Base-by-base conservation (phyloP, 1,284 basidiomycete genomes). In the Irpex lacteus region DNA sequence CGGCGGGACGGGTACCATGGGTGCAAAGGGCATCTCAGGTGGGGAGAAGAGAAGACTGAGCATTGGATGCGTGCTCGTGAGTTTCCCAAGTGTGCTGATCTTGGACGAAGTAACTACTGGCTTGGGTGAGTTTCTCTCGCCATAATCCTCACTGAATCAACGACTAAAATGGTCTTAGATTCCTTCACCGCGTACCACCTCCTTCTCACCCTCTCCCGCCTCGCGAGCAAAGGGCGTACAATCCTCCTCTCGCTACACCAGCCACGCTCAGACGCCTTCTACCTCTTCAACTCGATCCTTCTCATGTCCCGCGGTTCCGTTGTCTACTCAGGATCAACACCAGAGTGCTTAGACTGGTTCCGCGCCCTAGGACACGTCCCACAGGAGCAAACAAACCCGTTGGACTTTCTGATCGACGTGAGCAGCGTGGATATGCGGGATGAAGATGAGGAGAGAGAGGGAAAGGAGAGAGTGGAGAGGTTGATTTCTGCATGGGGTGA, bases 191-290 rank as follows among this genome's bases (percentile, higher is more conserved):
- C 82, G 0, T 83, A 78, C 66, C 72, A 81, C 26, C 74, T 85
- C 9, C 77, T 85, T 26, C 74, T 78, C 38, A 82, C 81, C 1
- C 75, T 85, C 3, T 77, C 73, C 3, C 73, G 76, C 0, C 79
- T 85, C 15, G 80, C 84, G 8, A 74, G 74, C 26, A 74, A 78
- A 54, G 79, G 80, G 0, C 76, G 83, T 0, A 82, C 81, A 0
- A 75, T 85, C 59, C 78, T 85, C 36, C 71, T 84, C 26, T 79
- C 78, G 2, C 76, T 85, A 13, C 84, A 85, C 67, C 81, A 82
- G 26, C 84, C 83, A 0, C 77, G 83, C 4, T 82, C 81, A 15
- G 83, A 85, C 62, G 82, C 81, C 0, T 85, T 81, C 67, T 63
- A 69, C 0, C 71, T 85, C 13, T 83, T 85, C 65, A 78, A 81